Percentiles rank a stretch among this genome's conserved stretches.
Evolutionary conservation across 2,329 filamentous ascomycete species (phyloP).

Genomic region (Trichoderma breve): DNA sequence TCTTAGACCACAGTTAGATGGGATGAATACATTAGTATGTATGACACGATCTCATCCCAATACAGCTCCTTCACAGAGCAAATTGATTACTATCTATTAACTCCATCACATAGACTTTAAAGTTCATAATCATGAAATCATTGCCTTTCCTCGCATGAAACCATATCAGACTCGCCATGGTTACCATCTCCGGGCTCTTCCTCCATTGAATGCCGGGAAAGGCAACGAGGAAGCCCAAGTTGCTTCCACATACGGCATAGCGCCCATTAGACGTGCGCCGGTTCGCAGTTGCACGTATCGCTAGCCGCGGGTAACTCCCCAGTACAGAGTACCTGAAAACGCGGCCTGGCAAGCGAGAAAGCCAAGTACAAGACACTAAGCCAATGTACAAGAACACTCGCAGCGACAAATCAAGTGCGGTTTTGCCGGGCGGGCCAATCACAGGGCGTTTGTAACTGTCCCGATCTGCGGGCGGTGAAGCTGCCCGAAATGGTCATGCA

Average conservation of each 20-base stretch:
- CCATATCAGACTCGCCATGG: not conserved
- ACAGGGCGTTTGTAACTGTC: slow-evolving; percentile 4
- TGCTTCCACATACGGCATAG: slow-evolving; percentile 11
- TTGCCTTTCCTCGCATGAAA: not conserved
- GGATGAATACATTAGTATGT: not conserved
- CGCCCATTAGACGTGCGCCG: slow-evolving; percentile 11
- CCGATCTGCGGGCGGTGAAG: slow-evolving; percentile 19
- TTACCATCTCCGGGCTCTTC: not conserved
- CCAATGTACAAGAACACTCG: not conserved
- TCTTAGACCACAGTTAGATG: not conserved
- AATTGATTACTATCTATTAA: not conserved
- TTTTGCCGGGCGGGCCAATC: slow-evolving; percentile 4
- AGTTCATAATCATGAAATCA: not conserved
- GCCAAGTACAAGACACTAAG: not conserved
- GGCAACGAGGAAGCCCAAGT: not conserved
- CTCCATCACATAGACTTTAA: not conserved
- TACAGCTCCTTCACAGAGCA: not conserved
- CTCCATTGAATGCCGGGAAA: not conserved
- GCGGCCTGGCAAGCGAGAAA: too few species aligned
- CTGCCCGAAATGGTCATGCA: slow-evolving; percentile 13
- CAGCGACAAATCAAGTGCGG: not conserved
- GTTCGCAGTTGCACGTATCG: not conserved
- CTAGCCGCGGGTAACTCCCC: not conserved
- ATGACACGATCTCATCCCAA: not conserved
- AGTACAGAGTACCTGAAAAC: not conserved